Conservation (phyloP, 495 filamentous ascomycete genomes). For the Chlorociboria aeruginascens region DNA sequence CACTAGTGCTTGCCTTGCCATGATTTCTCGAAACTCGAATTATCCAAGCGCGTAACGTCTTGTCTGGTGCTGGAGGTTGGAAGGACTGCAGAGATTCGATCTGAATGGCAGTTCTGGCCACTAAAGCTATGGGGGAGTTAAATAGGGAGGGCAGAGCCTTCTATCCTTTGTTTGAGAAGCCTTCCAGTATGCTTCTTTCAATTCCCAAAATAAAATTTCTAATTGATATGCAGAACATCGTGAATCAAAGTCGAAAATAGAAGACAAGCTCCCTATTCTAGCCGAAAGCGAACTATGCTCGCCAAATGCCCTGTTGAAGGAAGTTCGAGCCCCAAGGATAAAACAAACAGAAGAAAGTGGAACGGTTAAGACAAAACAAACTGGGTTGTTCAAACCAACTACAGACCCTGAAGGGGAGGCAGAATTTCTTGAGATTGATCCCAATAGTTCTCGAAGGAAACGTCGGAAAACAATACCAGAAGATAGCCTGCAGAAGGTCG, state of each 20-base stretch:
- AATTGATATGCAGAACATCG: no score
- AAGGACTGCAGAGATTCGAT: no score
- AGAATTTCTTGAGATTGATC: conserved; percentile 16
- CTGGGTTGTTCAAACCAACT: background rate
- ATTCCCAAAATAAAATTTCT: no score
- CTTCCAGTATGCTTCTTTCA: conserved; percentile 9
- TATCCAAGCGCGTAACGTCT: background rate
- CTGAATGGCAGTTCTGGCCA: conserved; percentile 16
- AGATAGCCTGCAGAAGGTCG: no score
- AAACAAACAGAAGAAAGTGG: no score
- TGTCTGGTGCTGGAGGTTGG: background rate
- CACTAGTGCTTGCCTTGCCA: background rate
- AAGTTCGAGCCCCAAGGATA: no score
- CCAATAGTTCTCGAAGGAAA: conserved; percentile 34
- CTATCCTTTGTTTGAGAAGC: conserved; percentile 17
- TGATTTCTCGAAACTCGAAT: background rate
- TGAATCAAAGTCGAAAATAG: no score
- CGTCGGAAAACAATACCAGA: conserved; percentile 32
- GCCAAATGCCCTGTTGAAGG: no score
- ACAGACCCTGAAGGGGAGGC: background rate
- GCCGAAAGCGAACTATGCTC: no score
- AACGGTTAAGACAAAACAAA: no score
- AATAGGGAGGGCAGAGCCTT: conserved; percentile 13
- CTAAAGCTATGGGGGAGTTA: conserved; percentile 16
- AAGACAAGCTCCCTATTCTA: no score